phyloP scores from a whole-genome alignment of 2,329 filamentous ascomycete species.

The Pseudopyricularia javanii region DNA sequence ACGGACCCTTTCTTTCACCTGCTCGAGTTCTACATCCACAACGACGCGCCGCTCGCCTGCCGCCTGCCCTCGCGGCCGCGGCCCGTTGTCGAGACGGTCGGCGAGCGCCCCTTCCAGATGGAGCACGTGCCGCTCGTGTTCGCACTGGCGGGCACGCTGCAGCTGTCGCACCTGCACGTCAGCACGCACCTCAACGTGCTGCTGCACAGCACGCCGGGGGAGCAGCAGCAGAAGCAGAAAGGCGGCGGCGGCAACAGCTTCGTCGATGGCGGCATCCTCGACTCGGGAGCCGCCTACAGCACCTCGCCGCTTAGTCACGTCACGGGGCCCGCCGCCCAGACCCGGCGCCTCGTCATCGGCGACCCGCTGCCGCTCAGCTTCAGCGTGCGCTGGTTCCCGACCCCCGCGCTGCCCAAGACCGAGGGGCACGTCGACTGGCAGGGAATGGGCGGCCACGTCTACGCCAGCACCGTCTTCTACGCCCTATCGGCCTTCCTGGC shows the following conservation, averaged over 20 bases:
- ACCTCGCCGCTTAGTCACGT: constrained; percentile 58
- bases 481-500: constrained; percentile 45
- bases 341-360: constrained; percentile 68
- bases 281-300: constrained; percentile 79
- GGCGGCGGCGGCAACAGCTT: constrained; percentile 4
- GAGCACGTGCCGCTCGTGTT: constrained; percentile 79
- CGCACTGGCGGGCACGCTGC: constrained; percentile 77
- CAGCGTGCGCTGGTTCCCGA: constrained; percentile 78
- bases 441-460: constrained; percentile 51
- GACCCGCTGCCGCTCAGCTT: constrained; percentile 71
- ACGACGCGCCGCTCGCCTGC: constrained; percentile 84
- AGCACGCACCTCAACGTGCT: constrained; percentile 83
- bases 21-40: constrained; percentile 95
- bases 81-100: constrained; percentile 39
- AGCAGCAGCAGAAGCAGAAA: constrained; percentile 42
- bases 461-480: constrained; percentile 52
- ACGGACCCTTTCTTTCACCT: constrained; percentile 75
- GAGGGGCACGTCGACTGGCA: constrained; percentile 54
- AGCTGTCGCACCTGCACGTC: constrained; percentile 81
- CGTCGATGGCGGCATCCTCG: constrained; percentile 62
- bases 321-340: constrained; percentile 20
- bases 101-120: constrained; percentile 33
- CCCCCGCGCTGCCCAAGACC: constrained; percentile 55
- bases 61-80: constrained; percentile 71
- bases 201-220: constrained; percentile 56